A percentile compares a stretch with the other conserved stretches of the same genome.
Evolutionary conservation across 2,329 filamentous ascomycete species (phyloP).

Genomic region (Claviceps sp.): DNA sequence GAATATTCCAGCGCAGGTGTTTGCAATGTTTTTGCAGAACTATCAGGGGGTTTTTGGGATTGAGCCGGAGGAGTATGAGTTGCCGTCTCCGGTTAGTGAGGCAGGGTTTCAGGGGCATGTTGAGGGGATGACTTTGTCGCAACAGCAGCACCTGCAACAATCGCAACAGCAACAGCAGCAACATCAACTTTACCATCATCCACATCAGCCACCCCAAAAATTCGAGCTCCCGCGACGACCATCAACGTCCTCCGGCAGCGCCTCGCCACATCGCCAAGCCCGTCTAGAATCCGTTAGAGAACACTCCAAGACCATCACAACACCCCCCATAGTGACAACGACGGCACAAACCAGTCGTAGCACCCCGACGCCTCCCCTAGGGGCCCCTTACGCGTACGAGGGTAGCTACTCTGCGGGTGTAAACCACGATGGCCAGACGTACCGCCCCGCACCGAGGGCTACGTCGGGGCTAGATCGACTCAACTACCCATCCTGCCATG

Average conservation of each 20-base stretch:
- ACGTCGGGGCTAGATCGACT: conserved; percentile 26
- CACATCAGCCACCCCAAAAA: conserved; percentile 5
- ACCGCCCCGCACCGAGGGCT: conserved; percentile 10
- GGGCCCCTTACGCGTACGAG: conserved; percentile 32
- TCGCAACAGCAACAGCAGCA: background rate
- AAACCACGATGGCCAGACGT: conserved; percentile 12
- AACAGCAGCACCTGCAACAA: background rate
- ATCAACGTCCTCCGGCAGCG: conserved; percentile 33
- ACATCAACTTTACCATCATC: background rate
- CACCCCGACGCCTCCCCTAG: conserved; percentile 30
- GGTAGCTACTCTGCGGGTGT: conserved; percentile 20
- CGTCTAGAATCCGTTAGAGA: conserved; percentile 18
- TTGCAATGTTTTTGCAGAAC: conserved; percentile 86
- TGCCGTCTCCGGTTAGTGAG: conserved; percentile 31
- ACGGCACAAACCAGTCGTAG: conserved; percentile 18
- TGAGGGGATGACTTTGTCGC: conserved; percentile 13
- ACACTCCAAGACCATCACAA: conserved; percentile 26
- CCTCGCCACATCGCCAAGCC: conserved; percentile 38
- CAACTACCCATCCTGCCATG: conserved; percentile 16
- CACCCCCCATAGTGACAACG: conserved; percentile 31
- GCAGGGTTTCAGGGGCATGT: conserved; percentile 19
- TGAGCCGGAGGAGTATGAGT: conserved; percentile 49
- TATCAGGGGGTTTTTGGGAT: conserved; percentile 75
- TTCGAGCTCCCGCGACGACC: conserved; percentile 28
- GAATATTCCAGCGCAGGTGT: conserved; percentile 89